These are phyloP conservation scores for Boeremia lycopersici DNA, from an alignment of 2,329 filamentous ascomycete species.

Conservation along the genomic window DNA sequence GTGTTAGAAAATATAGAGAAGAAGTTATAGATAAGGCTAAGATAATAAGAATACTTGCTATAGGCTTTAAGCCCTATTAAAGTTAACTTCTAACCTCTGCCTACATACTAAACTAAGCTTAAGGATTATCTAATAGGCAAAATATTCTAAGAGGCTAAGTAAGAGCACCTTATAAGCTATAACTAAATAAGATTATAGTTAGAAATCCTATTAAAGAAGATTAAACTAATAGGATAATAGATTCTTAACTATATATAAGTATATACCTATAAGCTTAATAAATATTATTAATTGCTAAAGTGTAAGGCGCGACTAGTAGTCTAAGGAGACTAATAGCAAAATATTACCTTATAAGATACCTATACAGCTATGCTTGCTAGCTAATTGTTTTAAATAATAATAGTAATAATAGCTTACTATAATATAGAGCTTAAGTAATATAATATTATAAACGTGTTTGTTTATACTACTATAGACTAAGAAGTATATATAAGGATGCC, in stretches of 20 bases:
- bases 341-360: too few species aligned
- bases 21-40: neutral
- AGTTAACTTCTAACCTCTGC: neutral
- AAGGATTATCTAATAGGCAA: neutral
- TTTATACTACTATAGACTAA: constrained; percentile 3
- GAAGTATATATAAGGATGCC: constrained; percentile 12
- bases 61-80: neutral
- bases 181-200: neutral
- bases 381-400: neutral
- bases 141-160: neutral
- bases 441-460: constrained; percentile 8
- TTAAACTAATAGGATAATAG: neutral
- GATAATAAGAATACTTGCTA: neutral
- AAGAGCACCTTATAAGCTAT: neutral
- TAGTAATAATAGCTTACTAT: neutral
- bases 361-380: constrained; percentile 13
- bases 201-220: neutral
- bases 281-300: neutral
- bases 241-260: neutral
- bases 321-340: too few species aligned
- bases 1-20: neutral
- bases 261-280: neutral
- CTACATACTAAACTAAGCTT: neutral
- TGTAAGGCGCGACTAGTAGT: neutral
- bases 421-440: constrained; percentile 4